A percentile compares a stretch with the other conserved stretches of the same genome.
Conservation (phyloP, 2,329 filamentous ascomycete genomes). For the Geosmithia putterillii region DNA sequence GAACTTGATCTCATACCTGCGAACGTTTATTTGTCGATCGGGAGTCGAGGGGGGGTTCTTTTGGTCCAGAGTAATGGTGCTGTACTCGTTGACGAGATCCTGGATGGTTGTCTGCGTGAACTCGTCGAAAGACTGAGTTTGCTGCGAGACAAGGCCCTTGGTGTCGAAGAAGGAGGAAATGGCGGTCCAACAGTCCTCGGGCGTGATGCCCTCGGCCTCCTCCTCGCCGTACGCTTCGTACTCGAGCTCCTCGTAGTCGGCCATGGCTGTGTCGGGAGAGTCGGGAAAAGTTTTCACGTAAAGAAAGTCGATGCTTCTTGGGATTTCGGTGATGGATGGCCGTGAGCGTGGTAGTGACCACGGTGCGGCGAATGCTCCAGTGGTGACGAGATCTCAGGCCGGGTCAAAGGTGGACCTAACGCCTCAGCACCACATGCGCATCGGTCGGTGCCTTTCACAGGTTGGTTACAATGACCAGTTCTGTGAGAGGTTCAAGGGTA, state of each 20-base stretch:
- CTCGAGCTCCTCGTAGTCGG: slow-evolving; percentile 45
- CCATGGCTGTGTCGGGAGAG: slow-evolving; percentile 25
- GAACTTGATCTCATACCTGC: slow-evolving; percentile 91
- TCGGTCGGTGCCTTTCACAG: neutral
- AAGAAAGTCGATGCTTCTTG: neutral
- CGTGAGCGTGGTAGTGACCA: neutral
- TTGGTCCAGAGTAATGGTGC: slow-evolving; percentile 84
- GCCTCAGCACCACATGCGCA: neutral
- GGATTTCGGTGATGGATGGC: neutral
- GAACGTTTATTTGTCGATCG: slow-evolving; percentile 70
- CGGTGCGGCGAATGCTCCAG: neutral
- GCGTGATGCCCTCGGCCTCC: slow-evolving; percentile 63
- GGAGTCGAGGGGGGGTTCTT: slow-evolving; percentile 67
- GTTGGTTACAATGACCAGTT: neutral
- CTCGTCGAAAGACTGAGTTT: slow-evolving; percentile 96
- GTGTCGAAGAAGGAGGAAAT: slow-evolving; percentile 94
- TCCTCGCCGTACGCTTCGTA: slow-evolving; percentile 62
- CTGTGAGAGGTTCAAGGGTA: neutral
- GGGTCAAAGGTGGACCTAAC: slow-evolving; percentile 1
- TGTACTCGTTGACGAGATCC: slow-evolving; percentile 86
- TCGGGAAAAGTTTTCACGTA: neutral
- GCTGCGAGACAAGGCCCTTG: slow-evolving; percentile 92
- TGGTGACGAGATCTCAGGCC: neutral
- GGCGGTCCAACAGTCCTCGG: slow-evolving; percentile 97
- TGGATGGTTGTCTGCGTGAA: slow-evolving; percentile 92